Conservation (phyloP, 2,329 filamentous ascomycete genomes). For the Samsoniella hepiali region DNA sequence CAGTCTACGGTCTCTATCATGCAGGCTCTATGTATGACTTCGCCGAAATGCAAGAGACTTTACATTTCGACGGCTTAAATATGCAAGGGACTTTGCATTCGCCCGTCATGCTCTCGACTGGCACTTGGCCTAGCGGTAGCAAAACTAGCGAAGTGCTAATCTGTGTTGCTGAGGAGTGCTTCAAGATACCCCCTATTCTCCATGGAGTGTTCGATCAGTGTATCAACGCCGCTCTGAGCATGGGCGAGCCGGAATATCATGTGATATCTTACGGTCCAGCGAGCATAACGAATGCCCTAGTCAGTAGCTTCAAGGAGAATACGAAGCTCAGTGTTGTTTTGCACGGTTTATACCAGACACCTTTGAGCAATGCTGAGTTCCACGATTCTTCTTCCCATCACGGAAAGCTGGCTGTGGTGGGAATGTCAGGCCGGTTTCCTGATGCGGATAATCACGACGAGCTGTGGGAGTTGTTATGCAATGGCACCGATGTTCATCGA, state of each 20-base stretch:
- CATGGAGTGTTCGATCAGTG: background rate
- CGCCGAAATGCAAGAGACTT: background rate
- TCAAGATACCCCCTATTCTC: background rate
- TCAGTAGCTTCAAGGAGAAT: background rate
- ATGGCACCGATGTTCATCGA: background rate
- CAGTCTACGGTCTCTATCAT: background rate
- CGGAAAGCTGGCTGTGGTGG: slow-evolving; percentile 73
- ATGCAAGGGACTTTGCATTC: background rate
- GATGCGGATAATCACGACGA: slow-evolving; percentile 23
- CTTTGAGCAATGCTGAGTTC: background rate
- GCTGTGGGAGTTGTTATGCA: background rate
- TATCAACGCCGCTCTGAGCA: background rate
- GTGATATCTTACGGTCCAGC: background rate
- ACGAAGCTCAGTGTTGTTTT: background rate
- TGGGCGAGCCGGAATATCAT: background rate
- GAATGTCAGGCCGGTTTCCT: slow-evolving; percentile 45
- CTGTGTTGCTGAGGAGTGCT: background rate
- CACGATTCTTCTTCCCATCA: background rate
- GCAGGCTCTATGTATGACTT: background rate
- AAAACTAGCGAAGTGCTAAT: background rate
- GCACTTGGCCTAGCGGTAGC: background rate
- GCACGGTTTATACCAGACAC: background rate
- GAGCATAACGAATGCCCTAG: background rate
- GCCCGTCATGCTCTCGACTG: background rate
- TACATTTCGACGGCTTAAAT: background rate